phyloP scores from a whole-genome alignment of 2,329 filamentous ascomycete species.

The Xylaria sp. region DNA sequence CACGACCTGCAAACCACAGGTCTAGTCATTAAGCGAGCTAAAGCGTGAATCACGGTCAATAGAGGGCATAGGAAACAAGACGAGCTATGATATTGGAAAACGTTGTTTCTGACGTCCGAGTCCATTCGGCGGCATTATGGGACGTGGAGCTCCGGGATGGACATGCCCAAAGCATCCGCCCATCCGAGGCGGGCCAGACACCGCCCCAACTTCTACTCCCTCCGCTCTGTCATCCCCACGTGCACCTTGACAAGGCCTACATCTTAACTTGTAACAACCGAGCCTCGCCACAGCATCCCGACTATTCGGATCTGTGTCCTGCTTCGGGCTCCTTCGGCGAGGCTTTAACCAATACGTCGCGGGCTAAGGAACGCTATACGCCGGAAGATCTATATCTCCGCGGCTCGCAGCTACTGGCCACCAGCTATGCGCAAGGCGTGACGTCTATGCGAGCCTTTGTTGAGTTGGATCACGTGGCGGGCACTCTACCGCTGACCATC shows the following conservation, averaged over 20 bases:
- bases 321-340: conserved; percentile 71
- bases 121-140: conserved; percentile 17
- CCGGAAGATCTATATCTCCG: conserved; percentile 70
- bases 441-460: conserved; percentile 77
- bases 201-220: conserved; percentile 50
- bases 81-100: conserved; percentile 30
- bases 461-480: conserved; percentile 73
- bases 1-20: background rate
- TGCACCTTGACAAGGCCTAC: conserved; percentile 77
- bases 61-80: background rate
- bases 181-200: conserved; percentile 32
- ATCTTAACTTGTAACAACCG: conserved; percentile 58
- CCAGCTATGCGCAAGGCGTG: conserved; percentile 72
- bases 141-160: conserved; percentile 39
- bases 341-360: conserved; percentile 62
- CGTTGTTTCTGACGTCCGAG: conserved; percentile 34
- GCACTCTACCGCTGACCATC: conserved; percentile 56
- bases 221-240: conserved; percentile 74
- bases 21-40: background rate
- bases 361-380: conserved; percentile 73
- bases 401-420: conserved; percentile 72
- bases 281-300: conserved; percentile 54
- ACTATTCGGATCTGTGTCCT: conserved; percentile 70
- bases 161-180: conserved; percentile 37
- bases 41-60: background rate